Percentiles rank a stretch among this genome's conserved stretches.
Conservation (phyloP, 495 filamentous ascomycete genomes). For the Aspergillus campestris region DNA sequence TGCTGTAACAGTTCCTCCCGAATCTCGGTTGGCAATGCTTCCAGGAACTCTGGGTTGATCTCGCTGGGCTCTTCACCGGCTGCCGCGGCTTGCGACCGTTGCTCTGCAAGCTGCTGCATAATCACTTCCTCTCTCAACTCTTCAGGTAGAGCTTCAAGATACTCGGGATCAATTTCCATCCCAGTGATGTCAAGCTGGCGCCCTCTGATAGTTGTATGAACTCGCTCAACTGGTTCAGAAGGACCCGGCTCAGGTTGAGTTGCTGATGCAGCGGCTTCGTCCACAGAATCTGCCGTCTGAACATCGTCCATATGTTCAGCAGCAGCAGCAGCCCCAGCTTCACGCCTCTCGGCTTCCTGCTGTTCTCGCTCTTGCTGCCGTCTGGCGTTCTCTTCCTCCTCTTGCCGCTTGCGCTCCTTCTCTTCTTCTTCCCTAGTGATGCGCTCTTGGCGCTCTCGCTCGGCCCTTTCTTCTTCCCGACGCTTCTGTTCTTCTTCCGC, state of each 20-base stretch:
- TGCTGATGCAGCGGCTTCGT: conserved; percentile 21
- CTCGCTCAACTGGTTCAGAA: conserved; percentile 46
- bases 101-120: conserved; percentile 72
- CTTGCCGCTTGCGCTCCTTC: conserved; percentile 51
- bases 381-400: conserved; percentile 53
- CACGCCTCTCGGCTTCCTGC: conserved; percentile 37
- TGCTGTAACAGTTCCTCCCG: conserved; percentile 82
- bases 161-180: conserved; percentile 88
- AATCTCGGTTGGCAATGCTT: conserved; percentile 84
- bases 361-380: conserved; percentile 36
- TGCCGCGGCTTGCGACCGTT: conserved; percentile 70
- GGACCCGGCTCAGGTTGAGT: conserved; percentile 35
- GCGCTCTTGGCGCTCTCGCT: conserved; percentile 43
- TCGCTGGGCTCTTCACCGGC: conserved; percentile 77
- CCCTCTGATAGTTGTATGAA: conserved; percentile 74
- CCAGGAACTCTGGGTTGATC: conserved; percentile 88
- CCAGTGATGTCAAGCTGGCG: conserved; percentile 84
- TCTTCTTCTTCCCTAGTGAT: conserved; percentile 52
- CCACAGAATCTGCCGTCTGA: conserved; percentile 45
- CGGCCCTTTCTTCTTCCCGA: conserved; percentile 36
- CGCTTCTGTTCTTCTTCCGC: conserved; percentile 41
- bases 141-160: conserved; percentile 87
- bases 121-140: conserved; percentile 94
- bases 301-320: conserved; percentile 78
- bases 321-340: conserved; percentile 30